phyloP scores from a whole-genome alignment of 2,329 filamentous ascomycete species.

The Trichophyton benhamiae region DNA sequence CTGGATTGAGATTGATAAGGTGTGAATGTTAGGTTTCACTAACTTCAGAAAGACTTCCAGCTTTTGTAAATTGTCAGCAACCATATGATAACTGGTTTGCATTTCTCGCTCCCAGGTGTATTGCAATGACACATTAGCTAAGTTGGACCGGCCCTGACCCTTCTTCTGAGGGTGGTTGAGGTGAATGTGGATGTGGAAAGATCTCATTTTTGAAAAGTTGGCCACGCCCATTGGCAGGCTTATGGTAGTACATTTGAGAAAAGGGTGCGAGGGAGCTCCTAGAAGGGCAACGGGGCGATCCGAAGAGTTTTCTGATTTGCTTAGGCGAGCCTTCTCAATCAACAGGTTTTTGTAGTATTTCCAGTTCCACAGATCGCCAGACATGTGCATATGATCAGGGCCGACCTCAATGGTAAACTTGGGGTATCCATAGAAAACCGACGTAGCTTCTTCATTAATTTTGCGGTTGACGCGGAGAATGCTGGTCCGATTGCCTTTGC shows the following conservation, averaged over 20 bases:
- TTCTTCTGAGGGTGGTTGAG: neutral
- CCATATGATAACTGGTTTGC: neutral
- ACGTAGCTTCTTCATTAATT: neutral
- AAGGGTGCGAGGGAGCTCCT: neutral
- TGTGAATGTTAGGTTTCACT: neutral
- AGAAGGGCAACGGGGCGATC: neutral
- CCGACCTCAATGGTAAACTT: neutral
- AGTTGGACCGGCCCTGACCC: neutral
- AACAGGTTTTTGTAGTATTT: neutral
- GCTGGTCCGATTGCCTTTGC: neutral
- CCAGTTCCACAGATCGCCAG: neutral
- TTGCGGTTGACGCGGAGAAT: neutral
- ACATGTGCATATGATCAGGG: neutral
- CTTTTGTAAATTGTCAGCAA: neutral
- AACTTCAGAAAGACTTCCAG: neutral
- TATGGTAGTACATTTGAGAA: neutral
- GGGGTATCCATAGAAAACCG: neutral
- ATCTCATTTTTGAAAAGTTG: neutral
- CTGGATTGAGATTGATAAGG: neutral
- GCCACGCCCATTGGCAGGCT: neutral
- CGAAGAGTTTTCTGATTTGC: neutral
- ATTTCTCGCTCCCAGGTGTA: neutral
- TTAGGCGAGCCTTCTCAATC: neutral
- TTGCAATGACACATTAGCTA: neutral
- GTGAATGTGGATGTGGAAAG: neutral